Evolutionary conservation across 805 yeast species (phyloP), one percentile per base, ranked within the genome.

Genomic region (Wickerhamiella dianesei): DNA sequence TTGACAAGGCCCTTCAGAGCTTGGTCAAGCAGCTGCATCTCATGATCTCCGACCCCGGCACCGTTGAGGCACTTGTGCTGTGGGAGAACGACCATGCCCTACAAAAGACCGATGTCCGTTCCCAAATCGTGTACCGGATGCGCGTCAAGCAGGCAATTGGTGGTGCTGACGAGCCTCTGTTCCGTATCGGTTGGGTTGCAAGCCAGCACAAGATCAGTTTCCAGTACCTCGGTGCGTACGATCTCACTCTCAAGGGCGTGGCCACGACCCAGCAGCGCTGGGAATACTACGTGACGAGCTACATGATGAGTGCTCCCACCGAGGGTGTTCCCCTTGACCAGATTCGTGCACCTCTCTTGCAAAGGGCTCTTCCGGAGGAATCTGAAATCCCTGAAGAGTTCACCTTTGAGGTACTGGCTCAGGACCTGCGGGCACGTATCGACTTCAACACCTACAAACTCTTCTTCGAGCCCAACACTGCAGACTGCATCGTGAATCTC

Each of bases 261-360:
- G 69, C 71, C 55, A 74, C 79, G 19, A 76, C 78, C 2, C 89
- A 83, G 56, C 94, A 85, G 53, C 76, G 76, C 57, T 92, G 95
- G 82, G 88, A 86, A 61, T 89, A 92, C 67, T 92, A 92, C 60
- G 74, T 92, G 44, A 89, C 97, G 0, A 83, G 94, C 40, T 92
- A 82, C 63, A 76, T 88, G 40, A 82, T 92, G 83, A 82, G 95
- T 2, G 94, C 86, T 58, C 97, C 98, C 36, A 92, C 99, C 2
- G 99, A 92, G 64, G 97, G 97, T 25, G 82, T 92, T 16, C 79
- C 86, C 16, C 76, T 84, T 17, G 78, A 82, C 40, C 78, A 77
- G 54, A 74, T 92, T 47, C 74, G 75, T 52, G 70, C 85, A 63
- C 97, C 97, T 21, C 82, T 89, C 64, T 67, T 84, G 53, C 80